Conservation (phyloP, 177 flowering plant species). For the Vitis hybrid region DNA sequence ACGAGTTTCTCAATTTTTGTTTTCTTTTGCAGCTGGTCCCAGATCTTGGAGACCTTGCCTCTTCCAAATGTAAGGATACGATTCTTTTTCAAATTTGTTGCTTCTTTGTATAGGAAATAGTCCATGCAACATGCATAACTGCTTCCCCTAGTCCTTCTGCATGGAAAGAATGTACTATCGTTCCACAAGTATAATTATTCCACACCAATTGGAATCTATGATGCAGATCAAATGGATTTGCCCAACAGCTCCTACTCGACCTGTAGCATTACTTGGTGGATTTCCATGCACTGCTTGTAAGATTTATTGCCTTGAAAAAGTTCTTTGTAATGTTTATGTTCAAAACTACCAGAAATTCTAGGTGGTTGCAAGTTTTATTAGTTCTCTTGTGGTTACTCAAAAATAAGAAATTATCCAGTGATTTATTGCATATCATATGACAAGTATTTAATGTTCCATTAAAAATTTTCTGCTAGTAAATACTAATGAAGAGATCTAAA, state of each 20-base stretch:
- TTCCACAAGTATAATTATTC: not conserved
- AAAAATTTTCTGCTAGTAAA: no score
- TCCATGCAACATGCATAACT: not conserved
- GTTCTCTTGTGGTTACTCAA: conserved; percentile 1
- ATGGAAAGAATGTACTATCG: not conserved
- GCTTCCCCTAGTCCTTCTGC: not conserved
- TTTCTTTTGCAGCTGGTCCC: conserved; percentile 79
- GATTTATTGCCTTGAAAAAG: conserved; percentile 9
- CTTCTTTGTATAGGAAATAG: no score
- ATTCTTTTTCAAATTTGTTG: not conserved
- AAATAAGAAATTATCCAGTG: not conserved
- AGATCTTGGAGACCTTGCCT: conserved; percentile 86
- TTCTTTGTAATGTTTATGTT: not conserved
- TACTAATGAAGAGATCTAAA: not conserved
- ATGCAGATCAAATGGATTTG: conserved; percentile 97
- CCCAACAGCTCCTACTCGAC: conserved; percentile 98
- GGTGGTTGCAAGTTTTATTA: not conserved
- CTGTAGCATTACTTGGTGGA: conserved; percentile 88
- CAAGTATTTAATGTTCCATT: not conserved
- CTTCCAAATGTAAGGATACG: conserved; percentile 85
- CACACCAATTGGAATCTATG: not conserved
- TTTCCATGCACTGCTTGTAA: conserved; percentile 96
- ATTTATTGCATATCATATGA: no score
- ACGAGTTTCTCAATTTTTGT: conserved; percentile 10
- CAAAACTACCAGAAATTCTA: not conserved